Evolutionary conservation across 2,329 filamentous ascomycete species (phyloP).

Genomic region (Elsinoe necatrix): DNA sequence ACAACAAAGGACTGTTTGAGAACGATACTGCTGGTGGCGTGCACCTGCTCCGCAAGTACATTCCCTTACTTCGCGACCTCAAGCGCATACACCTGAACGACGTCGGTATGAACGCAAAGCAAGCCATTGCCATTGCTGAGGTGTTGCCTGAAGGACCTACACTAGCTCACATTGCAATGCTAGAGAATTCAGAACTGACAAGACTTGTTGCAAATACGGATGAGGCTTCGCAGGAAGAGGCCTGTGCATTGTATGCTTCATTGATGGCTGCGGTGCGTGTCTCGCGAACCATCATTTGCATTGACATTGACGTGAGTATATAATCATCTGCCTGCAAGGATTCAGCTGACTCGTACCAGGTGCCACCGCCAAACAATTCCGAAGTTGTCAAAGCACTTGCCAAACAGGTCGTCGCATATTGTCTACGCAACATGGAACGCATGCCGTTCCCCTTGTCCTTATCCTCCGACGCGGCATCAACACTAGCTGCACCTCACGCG

Average conservation of each 20-base stretch:
- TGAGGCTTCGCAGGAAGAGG: slow-evolving; percentile 79
- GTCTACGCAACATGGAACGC: slow-evolving; percentile 79
- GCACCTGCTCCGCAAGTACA: slow-evolving; percentile 64
- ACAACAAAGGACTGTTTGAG: slow-evolving; percentile 75
- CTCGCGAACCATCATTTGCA: slow-evolving; percentile 72
- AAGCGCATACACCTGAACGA: slow-evolving; percentile 83
- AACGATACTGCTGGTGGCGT: slow-evolving; percentile 53
- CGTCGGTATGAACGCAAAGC: slow-evolving; percentile 73
- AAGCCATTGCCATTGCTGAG: slow-evolving; percentile 85
- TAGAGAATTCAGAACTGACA: slow-evolving; percentile 68
- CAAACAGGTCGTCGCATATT: slow-evolving; percentile 92
- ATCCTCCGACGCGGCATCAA: slow-evolving; percentile 39
- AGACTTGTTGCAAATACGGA: slow-evolving; percentile 66
- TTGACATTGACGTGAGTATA: slow-evolving; percentile 67
- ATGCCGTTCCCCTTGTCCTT: slow-evolving; percentile 59
- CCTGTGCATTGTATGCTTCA: slow-evolving; percentile 86
- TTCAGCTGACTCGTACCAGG: slow-evolving; percentile 22
- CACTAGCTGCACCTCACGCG: slow-evolving; percentile 34
- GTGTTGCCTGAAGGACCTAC: slow-evolving; percentile 74
- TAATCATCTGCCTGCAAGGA: background rate
- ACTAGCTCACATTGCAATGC: slow-evolving; percentile 76
- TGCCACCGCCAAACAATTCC: slow-evolving; percentile 70
- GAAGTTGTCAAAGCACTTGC: slow-evolving; percentile 88
- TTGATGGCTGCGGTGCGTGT: slow-evolving; percentile 80
- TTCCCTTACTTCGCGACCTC: slow-evolving; percentile 67